Evolutionary conservation across 768 basidiomycete genomes (phyloP).

Genomic region (Mycena vitilis): DNA sequence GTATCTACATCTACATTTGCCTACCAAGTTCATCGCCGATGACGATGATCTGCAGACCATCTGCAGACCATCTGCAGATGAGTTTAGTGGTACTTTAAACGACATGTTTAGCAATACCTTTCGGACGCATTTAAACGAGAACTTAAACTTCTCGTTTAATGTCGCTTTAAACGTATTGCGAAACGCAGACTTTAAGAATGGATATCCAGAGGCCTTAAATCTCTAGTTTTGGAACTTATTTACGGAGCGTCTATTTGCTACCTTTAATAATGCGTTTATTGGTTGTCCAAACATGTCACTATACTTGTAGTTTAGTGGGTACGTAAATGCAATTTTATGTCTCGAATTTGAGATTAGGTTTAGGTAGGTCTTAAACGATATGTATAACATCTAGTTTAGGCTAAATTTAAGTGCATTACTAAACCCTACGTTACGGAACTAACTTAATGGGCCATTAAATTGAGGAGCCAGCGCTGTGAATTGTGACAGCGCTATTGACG

Average conservation of each 20-base stretch:
- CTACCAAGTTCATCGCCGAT: background rate
- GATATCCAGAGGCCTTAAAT: constrained; percentile 4
- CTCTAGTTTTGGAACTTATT: background rate
- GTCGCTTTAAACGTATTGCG: constrained; percentile 4
- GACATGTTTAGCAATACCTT: constrained; percentile 5
- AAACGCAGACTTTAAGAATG: constrained; percentile 5
- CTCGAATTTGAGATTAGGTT: constrained; percentile 16
- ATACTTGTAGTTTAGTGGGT: constrained; percentile 6
- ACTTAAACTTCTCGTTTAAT: constrained; percentile 4
- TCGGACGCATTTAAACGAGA: constrained; percentile 9
- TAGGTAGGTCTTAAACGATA: constrained; percentile 2
- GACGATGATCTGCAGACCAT: constrained; percentile 20
- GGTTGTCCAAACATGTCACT: background rate
- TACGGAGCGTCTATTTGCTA: background rate
- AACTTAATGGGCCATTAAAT: constrained; percentile 9
- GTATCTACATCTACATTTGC: too few relatives aligned
- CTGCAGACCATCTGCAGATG: too few relatives aligned
- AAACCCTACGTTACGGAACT: constrained; percentile 2
- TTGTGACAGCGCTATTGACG: too few relatives aligned
- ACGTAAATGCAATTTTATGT: background rate
- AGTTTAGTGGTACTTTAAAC: constrained; percentile 8
- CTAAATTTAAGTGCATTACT: background rate
- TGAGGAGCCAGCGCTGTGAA: constrained; percentile 10
- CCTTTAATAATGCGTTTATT: background rate
- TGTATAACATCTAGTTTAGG: constrained; percentile 7